A percentile compares a stretch with the other conserved stretches of the same genome.
Conservation (phyloP, 2,329 filamentous ascomycete genomes). For the Trichoderma sp. region DNA sequence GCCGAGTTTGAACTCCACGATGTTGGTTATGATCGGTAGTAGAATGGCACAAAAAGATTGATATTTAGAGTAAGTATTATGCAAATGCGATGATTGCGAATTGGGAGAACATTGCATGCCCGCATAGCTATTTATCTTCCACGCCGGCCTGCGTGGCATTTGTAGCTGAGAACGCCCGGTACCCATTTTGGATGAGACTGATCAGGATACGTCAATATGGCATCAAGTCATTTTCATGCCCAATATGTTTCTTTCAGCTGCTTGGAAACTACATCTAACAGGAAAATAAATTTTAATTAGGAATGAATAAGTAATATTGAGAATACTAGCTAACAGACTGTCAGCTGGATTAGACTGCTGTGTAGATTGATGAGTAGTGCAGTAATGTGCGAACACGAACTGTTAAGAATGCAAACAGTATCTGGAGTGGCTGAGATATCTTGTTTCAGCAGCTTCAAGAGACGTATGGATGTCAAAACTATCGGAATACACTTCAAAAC, state of each 20-base stretch:
- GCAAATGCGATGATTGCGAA: neutral
- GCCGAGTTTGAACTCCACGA: neutral
- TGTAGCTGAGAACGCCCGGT: neutral
- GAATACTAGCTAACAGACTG: neutral
- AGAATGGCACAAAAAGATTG: no score
- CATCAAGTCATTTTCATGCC: neutral
- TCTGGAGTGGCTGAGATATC: neutral
- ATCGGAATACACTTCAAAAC: neutral
- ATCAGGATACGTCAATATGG: neutral
- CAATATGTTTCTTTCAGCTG: neutral
- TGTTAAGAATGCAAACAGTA: neutral
- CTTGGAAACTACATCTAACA: neutral
- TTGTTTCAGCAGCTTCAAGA: neutral
- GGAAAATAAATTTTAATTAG: neutral
- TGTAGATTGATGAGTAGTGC: neutral
- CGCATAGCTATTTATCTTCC: neutral
- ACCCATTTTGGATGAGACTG: neutral
- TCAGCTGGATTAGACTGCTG: neutral
- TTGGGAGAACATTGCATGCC: neutral
- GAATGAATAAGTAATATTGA: neutral
- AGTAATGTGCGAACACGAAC: neutral
- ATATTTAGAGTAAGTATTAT: neutral
- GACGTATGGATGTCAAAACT: neutral
- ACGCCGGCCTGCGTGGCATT: neutral
- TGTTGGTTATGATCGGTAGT: neutral